Conservation (phyloP, 805 yeast species). For the Wickerhamia fluorescens region DNA sequence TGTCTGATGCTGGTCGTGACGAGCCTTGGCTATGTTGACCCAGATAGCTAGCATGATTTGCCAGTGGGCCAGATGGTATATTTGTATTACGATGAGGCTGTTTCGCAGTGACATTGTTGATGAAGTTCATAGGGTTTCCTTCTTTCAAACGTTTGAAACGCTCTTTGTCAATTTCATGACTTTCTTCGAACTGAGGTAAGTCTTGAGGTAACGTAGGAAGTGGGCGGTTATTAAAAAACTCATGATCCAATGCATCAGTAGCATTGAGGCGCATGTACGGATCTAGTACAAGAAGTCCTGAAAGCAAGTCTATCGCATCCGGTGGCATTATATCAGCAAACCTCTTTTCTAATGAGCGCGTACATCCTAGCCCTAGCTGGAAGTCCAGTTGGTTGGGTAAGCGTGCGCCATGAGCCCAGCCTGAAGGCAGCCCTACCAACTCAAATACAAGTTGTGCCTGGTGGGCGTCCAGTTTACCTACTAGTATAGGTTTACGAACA, state of each 20-base stretch:
- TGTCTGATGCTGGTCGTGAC: no score
- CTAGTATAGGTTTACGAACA: conserved; percentile 72
- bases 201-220: conserved; percentile 47
- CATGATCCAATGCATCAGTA: conserved; percentile 61
- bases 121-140: background rate
- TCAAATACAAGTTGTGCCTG: conserved; percentile 80
- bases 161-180: conserved; percentile 81
- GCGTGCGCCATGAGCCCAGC: conserved; percentile 54
- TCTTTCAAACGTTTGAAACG: conserved; percentile 42
- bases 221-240: conserved; percentile 64
- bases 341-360: conserved; percentile 41
- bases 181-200: conserved; percentile 68
- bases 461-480: conserved; percentile 79
- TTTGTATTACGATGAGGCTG: no score
- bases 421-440: conserved; percentile 73
- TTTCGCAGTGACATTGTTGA: background rate
- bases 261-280: conserved; percentile 77
- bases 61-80: no score
- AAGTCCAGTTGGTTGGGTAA: conserved; percentile 51
- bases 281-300: conserved; percentile 58
- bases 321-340: conserved; percentile 39
- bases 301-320: conserved; percentile 49
- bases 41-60: no score
- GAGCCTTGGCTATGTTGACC: no score
- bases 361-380: conserved; percentile 38